Evolutionary conservation across 768 basidiomycete genomes (phyloP), one percentile per base, ranked within the genome.

Genomic region (Boletus edulis): DNA sequence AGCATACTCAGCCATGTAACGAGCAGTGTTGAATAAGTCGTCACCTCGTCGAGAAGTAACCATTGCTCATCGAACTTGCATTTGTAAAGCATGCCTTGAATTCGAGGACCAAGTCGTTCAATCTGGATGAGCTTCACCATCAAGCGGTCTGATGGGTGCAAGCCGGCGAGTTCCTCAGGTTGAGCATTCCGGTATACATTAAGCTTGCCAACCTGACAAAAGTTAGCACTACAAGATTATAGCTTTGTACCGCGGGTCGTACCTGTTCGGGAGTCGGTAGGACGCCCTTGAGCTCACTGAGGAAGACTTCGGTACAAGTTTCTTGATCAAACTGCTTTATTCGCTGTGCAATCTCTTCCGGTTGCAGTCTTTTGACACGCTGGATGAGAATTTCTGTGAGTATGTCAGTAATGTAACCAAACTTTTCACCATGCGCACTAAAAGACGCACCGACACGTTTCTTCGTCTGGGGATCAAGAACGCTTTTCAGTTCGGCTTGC

Each of bases 71-170:
- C 89, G 65, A 97, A 98, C 41, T 83, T 83, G 55, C 85, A 84
- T 64, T 87, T 88, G 68, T 94, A 98, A 34, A 97, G 77, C 97
- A 99, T 98, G n/a, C 92, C 87, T 64, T 96, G 86, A 56, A 98
- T 87, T 11, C 97, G 85, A 44, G 92, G 89, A 11, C 79, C 81
- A 11, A 99, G 77, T 35, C 93, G 87, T 41, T 96, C 84, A 27
- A 98, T 94, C 69, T 97, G 93, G 63, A 98, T 97, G 37, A 98
- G 78, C 58, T 95, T 90, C 24, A 99, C 94, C 91, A 99, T 94
- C 45, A 99, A 81, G 32, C 97, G 85, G 73, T 99, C 97, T 17
- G 97, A 89, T 18, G 89, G 86, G 72, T 98, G 95, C n/a, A 99
- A 77, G 31, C 82, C 84, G 40, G 85, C 86, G 13, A 99, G 82